These are phyloP conservation scores for Corynascus novoguineensis DNA, from an alignment of 495 filamentous ascomycete genomes.

Conservation along the genomic window DNA sequence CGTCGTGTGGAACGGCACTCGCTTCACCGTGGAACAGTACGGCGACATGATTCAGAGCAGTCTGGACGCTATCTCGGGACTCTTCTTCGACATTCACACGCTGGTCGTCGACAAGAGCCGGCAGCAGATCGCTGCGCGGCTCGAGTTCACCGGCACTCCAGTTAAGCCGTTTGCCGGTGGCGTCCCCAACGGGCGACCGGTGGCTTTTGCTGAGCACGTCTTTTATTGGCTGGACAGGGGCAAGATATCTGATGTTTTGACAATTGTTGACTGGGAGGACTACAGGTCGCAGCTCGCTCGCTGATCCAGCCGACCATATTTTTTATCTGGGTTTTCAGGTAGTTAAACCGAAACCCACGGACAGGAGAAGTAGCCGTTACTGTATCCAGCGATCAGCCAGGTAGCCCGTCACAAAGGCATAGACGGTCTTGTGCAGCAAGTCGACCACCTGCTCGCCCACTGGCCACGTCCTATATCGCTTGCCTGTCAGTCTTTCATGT, in stretches of 20 bases:
- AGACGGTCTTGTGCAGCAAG: slow-evolving; percentile 31
- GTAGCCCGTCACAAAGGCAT: slow-evolving; percentile 29
- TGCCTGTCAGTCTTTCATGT: neutral
- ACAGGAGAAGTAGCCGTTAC: neutral
- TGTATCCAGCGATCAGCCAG: slow-evolving; percentile 24
- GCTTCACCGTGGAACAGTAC: slow-evolving; percentile 23
- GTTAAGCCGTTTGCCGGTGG: slow-evolving; percentile 19
- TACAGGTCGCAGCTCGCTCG: slow-evolving; percentile 20
- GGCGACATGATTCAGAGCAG: slow-evolving; percentile 24
- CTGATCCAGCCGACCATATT: neutral
- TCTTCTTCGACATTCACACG: slow-evolving; percentile 21
- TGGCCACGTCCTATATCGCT: neutral
- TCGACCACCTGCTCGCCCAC: slow-evolving; percentile 23
- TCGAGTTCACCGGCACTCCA: slow-evolving; percentile 30
- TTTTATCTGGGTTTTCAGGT: neutral
- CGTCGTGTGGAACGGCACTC: slow-evolving; percentile 25
- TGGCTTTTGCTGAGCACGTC: slow-evolving; percentile 30
- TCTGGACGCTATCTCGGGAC: slow-evolving; percentile 25
- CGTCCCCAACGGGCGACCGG: slow-evolving; percentile 20
- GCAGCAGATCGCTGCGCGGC: slow-evolving; percentile 26
- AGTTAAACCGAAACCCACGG: neutral
- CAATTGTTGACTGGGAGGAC: slow-evolving; percentile 30
- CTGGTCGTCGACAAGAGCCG: slow-evolving; percentile 24
- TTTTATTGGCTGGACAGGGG: slow-evolving; percentile 33
- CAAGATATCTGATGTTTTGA: slow-evolving; percentile 32